These are phyloP conservation scores for Kazachstania sp. DNA, from an alignment of 1,139 yeast genomes.

Conservation along the genomic window DNA sequence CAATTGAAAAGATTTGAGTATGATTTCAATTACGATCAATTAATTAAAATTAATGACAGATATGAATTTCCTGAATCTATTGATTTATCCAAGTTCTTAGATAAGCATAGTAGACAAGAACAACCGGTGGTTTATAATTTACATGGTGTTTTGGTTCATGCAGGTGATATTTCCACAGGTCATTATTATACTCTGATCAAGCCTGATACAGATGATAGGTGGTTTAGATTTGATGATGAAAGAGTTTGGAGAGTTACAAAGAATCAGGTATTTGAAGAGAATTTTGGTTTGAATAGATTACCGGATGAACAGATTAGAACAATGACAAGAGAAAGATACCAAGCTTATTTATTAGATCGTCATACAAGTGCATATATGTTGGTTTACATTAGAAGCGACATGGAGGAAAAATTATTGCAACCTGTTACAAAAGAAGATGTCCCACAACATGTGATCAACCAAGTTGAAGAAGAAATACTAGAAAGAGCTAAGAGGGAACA, in stretches of 20 bases:
- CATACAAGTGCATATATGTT: conserved; percentile 96
- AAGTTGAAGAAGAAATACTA: conserved; percentile 52
- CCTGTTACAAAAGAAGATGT: conserved; percentile 49
- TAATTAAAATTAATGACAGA: conserved; percentile 86
- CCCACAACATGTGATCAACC: conserved; percentile 62
- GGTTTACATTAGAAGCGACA: conserved; percentile 72
- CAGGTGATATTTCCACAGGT: conserved; percentile 92
- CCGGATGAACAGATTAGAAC: conserved; percentile 40
- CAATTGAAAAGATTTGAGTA: conserved; percentile 93
- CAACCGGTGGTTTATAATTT: conserved; percentile 71
- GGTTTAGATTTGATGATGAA: conserved; percentile 95
- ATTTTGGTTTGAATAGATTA: conserved; percentile 72
- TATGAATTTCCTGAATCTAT: conserved; percentile 83
- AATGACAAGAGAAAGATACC: conserved; percentile 52
- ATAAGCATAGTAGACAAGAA: conserved; percentile 43
- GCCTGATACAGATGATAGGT: conserved; percentile 60
- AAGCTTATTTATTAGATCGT: conserved; percentile 57
- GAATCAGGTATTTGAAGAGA: conserved; percentile 82
- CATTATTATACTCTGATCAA: conserved; percentile 92
- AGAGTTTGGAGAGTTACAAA: conserved; percentile 81
- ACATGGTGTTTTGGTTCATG: conserved; percentile 92
- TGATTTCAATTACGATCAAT: conserved; percentile 81
- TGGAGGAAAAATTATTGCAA: conserved; percentile 50
- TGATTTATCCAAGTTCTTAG: conserved; percentile 73
- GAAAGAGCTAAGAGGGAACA: conserved; percentile 49